Conservation (phyloP, 1,284 basidiomycete genomes). For the Ganoderma boninense region DNA sequence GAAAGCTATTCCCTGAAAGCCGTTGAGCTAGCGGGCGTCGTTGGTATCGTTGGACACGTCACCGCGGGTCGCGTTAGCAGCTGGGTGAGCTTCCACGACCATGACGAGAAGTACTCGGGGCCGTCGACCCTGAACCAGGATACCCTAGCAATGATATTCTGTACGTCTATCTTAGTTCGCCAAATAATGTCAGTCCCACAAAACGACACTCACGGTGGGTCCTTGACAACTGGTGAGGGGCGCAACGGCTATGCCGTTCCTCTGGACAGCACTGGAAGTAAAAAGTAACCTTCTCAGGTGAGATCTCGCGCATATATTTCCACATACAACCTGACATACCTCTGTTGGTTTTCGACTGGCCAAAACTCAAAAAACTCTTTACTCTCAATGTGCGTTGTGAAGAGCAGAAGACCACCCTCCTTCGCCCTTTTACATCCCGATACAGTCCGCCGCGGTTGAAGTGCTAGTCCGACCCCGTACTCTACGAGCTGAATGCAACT, state of each 20-base stretch:
- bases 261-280: not conserved
- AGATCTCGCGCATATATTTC: not conserved
- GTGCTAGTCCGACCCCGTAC: too few species aligned
- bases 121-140: not conserved
- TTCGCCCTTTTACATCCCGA: too few species aligned
- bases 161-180: not conserved
- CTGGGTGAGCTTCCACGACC: not conserved
- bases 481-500: too few species aligned
- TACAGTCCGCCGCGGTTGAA: too few species aligned
- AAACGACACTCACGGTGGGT: not conserved
- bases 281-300: not conserved
- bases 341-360: not conserved
- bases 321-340: not conserved
- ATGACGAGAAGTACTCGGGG: not conserved
- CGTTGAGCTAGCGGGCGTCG: too few species aligned
- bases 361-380: too few species aligned
- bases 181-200: not conserved
- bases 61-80: not conserved
- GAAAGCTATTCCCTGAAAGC: not conserved
- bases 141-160: not conserved
- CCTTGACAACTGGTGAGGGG: not conserved
- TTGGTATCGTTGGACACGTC: not conserved
- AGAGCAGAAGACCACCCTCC: too few species aligned
- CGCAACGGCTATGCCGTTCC: not conserved
- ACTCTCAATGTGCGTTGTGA: too few species aligned